phyloP scores from a whole-genome alignment of 345 rosid species.

The Microcos paniculata region DNA sequence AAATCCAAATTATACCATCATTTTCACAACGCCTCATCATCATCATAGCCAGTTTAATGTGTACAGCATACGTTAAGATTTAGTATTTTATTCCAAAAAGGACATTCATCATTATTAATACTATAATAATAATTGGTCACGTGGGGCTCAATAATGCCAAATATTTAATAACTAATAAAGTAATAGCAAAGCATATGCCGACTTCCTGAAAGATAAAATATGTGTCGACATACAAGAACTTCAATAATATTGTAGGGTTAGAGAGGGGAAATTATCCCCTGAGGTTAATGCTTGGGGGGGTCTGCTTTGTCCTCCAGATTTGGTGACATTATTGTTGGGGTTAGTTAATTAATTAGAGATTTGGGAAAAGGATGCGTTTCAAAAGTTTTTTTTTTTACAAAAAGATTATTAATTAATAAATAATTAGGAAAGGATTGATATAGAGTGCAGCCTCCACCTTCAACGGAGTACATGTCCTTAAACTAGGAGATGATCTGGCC shows the following conservation, averaged over 20 bases:
- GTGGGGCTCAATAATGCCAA: background rate
- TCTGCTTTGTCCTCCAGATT: background rate
- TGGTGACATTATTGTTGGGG: slow-evolving; percentile 2
- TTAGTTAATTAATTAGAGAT: background rate
- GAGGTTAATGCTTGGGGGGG: background rate
- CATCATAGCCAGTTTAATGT: background rate
- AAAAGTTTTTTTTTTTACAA: no score
- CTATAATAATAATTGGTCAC: background rate
- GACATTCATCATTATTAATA: no score
- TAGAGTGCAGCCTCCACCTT: background rate
- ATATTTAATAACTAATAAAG: background rate
- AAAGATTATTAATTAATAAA: no score
- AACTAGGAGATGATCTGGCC: background rate
- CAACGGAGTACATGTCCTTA: background rate
- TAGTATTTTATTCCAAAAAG: background rate
- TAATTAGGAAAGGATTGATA: background rate
- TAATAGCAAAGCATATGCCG: background rate
- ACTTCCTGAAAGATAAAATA: background rate
- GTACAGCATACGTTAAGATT: background rate
- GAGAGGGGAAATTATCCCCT: background rate
- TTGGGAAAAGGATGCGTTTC: background rate
- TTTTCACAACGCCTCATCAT: background rate
- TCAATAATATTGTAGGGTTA: background rate
- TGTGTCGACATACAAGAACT: background rate
- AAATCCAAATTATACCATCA: background rate